Evolutionary conservation across 2,329 filamentous ascomycete species (phyloP).

Genomic region (Colletotrichum graminicola): DNA sequence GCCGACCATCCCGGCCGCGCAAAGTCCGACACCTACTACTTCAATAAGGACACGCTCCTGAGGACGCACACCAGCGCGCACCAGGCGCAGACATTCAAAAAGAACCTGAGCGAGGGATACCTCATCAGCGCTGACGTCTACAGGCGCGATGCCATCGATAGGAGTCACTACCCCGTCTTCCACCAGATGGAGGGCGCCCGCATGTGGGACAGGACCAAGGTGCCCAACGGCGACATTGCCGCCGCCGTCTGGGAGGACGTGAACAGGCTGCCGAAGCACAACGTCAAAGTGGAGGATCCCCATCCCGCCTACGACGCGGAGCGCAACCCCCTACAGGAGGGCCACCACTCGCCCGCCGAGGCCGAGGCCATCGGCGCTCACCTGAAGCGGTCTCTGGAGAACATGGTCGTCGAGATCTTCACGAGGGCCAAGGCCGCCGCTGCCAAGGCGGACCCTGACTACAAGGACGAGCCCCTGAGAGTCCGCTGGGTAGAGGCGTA

Average conservation of each 20-base stretch:
- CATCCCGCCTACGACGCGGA: constrained; percentile 82
- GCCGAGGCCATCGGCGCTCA: constrained; percentile 86
- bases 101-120: constrained; percentile 81
- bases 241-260: constrained; percentile 78
- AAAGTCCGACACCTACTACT: constrained; percentile 93
- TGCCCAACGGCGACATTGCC: constrained; percentile 69
- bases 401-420: constrained; percentile 92
- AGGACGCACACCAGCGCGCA: constrained; percentile 96
- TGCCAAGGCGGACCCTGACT: constrained; percentile 61
- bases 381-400: constrained; percentile 88
- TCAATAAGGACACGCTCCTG: constrained; percentile 86
- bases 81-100: constrained; percentile 84
- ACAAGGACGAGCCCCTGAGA: constrained; percentile 77
- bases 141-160: constrained; percentile 92
- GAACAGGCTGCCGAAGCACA: constrained; percentile 77
- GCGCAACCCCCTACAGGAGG: constrained; percentile 84
- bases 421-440: constrained; percentile 78
- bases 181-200: constrained; percentile 98
- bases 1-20: constrained; percentile 88
- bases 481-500: constrained; percentile 97
- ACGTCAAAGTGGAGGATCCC: constrained; percentile 83
- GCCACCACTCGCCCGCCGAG: constrained; percentile 79
- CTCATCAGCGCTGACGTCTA: constrained; percentile 96
- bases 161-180: constrained; percentile 95
- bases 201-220: constrained; percentile 82